Conservation (phyloP, 306 rosid species). For the Leucaena leucocephala region DNA sequence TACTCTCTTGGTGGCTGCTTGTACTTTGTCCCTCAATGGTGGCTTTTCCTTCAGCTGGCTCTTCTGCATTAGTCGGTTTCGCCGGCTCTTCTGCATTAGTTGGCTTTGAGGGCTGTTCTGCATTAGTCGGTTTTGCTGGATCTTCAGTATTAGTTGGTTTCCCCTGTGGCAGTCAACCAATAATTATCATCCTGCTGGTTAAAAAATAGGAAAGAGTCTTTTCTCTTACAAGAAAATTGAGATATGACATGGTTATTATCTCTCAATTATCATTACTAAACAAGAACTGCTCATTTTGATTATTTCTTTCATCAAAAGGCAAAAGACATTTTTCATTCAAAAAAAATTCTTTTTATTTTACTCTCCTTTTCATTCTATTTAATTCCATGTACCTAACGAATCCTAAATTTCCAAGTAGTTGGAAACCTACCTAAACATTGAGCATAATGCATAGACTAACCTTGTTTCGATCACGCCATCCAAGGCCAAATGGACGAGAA, state of each 20-base stretch:
- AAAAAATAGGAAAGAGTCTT: neutral
- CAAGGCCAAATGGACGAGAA: constrained; percentile 93
- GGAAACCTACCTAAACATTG: neutral
- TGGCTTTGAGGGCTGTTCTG: constrained; percentile 46
- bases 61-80: constrained; percentile 6
- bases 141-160: constrained; percentile 60
- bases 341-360: neutral
- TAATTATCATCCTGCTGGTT: constrained; percentile 3
- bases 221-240: neutral
- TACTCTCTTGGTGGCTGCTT: constrained; percentile 45
- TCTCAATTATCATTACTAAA: neutral
- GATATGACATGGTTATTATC: neutral
- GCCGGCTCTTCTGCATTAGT: constrained; percentile 32
- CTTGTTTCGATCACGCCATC: constrained; percentile 95
- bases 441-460: constrained; percentile 46
- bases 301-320: neutral
- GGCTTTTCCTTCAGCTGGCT: constrained; percentile 52
- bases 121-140: constrained; percentile 48
- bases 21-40: constrained; percentile 48
- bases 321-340: neutral
- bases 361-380: neutral
- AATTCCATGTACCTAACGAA: neutral
- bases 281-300: neutral
- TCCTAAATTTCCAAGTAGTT: neutral
- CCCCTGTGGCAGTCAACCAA: constrained; percentile 57